phyloP scores from a whole-genome alignment of 768 basidiomycete species.

The Auricularia sp. region DNA sequence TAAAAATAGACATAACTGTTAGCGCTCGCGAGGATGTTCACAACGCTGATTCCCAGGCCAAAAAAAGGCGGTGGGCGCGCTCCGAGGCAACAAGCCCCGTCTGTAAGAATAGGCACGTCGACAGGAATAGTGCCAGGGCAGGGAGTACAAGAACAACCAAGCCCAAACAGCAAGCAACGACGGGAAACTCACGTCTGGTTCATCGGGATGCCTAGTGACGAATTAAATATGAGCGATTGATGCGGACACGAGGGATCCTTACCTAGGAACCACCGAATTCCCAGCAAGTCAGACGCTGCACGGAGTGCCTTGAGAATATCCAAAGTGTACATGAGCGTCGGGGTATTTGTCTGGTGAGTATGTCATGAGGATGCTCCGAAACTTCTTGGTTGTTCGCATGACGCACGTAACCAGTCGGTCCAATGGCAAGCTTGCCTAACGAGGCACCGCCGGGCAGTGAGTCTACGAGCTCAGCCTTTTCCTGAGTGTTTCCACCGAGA shows the following conservation, averaged over 20 bases:
- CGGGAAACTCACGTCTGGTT: slow-evolving; percentile 13
- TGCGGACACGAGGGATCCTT: slow-evolving; percentile 22
- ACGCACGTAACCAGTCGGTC: slow-evolving; percentile 21
- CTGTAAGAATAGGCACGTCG: too few relatives aligned
- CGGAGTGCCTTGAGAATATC: slow-evolving; percentile 30
- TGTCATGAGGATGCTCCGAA: not conserved
- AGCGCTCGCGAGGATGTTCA: too few relatives aligned
- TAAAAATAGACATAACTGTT: too few relatives aligned
- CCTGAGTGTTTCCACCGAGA: slow-evolving; percentile 75
- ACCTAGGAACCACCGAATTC: slow-evolving; percentile 20
- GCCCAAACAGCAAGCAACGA: too few relatives aligned
- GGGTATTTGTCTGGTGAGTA: slow-evolving; percentile 23
- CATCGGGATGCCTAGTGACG: not conserved
- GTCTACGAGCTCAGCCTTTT: slow-evolving; percentile 41
- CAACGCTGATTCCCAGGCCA: too few relatives aligned
- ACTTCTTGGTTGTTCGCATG: not conserved
- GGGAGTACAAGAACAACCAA: too few relatives aligned
- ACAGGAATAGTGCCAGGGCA: too few relatives aligned
- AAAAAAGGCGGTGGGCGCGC: too few relatives aligned
- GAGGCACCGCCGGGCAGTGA: slow-evolving; percentile 37
- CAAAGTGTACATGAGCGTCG: slow-evolving; percentile 28
- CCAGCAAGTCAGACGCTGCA: slow-evolving; percentile 19
- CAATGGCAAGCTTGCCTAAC: slow-evolving; percentile 36
- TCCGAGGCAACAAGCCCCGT: too few relatives aligned
- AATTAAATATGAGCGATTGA: not conserved